phyloP scores from a whole-genome alignment of 78 protist species.

The Cavenderia fasciculata region DNA sequence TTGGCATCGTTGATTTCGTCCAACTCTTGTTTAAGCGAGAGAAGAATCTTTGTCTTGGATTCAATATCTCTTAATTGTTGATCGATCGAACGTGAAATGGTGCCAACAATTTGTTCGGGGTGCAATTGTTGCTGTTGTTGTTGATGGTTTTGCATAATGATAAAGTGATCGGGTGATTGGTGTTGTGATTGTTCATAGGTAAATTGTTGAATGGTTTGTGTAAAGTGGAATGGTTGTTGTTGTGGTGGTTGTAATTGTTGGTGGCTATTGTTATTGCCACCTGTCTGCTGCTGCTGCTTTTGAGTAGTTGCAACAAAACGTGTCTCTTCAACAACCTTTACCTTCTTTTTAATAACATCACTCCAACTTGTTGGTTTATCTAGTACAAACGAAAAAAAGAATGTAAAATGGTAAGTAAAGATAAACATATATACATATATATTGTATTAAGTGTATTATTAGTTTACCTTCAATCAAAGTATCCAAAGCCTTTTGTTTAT shows the following conservation, averaged over 20 bases:
- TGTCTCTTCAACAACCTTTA: background rate
- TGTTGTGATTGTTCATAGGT: no score
- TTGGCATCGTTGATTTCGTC: background rate
- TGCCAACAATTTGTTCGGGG: background rate
- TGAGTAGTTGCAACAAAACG: background rate
- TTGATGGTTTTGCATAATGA: background rate
- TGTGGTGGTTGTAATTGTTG: background rate
- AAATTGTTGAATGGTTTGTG: no score
- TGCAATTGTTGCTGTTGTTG: background rate
- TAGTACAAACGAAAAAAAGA: background rate
- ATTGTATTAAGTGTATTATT: background rate
- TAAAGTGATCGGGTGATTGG: no score
- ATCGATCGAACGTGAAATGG: background rate
- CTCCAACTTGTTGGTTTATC: background rate
- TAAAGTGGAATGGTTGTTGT: background rate
- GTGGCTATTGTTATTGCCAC: no score
- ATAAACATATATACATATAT: background rate
- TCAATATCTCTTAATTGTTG: background rate
- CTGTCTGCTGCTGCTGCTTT: slow-evolving; percentile 1
- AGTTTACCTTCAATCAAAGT: background rate
- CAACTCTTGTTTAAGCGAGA: background rate
- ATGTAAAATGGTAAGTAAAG: background rate
- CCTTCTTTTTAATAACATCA: background rate
- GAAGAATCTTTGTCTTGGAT: background rate
- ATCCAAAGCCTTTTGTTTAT: background rate